Evolutionary conservation across 106 monocot genomes (phyloP).

Genomic region (Phalaenopsis equestris): DNA sequence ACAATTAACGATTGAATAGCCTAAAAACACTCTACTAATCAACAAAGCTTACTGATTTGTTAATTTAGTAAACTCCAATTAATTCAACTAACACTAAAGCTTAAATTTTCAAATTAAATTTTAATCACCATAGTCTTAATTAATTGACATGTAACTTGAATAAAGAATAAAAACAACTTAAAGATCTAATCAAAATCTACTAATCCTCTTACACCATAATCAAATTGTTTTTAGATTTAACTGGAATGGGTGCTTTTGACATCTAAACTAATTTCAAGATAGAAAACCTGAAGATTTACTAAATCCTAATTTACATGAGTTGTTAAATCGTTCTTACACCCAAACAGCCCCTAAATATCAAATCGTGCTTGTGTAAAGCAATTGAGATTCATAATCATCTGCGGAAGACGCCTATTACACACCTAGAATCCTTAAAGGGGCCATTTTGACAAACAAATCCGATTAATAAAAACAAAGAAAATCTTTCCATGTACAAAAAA

Average conservation of each 20-base stretch:
- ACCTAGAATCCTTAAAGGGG: background rate
- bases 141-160: background rate
- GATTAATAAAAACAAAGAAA: background rate
- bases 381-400: background rate
- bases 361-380: background rate
- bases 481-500: background rate
- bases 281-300: background rate
- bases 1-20: background rate
- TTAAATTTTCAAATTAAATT: background rate
- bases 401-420: background rate
- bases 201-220: background rate
- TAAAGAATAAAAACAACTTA: background rate
- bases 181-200: background rate
- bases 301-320: background rate
- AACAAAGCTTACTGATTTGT: background rate
- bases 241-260: background rate
- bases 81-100: background rate
- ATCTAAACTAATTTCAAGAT: background rate
- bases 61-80: background rate
- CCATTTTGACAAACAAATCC: background rate
- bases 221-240: background rate
- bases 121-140: background rate
- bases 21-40: background rate
- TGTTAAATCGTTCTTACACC: background rate
- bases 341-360: background rate